These are phyloP conservation scores for Penicillium waksmanii DNA, from an alignment of 495 filamentous ascomycete species.

Conservation along the genomic window DNA sequence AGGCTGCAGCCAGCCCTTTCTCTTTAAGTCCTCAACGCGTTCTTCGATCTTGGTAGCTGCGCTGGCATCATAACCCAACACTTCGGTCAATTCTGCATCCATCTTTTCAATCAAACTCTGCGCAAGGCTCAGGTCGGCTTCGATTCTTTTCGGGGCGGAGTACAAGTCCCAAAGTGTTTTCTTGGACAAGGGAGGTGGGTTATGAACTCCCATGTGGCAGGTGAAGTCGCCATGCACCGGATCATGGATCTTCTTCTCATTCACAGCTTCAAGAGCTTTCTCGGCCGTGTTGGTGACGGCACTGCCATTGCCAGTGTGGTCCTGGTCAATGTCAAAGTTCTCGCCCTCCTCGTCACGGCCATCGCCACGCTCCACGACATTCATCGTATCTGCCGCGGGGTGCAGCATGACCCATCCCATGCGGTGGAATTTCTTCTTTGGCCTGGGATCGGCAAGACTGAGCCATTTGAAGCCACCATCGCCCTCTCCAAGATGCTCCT, in stretches of 20 bases:
- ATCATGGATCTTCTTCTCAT: conserved; percentile 95
- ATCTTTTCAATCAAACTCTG: conserved; percentile 74
- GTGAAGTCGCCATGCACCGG: conserved; percentile 91
- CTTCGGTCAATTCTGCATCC: conserved; percentile 77
- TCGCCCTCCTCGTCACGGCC: conserved; percentile 66
- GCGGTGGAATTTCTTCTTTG: conserved; percentile 92
- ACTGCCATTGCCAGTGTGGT: conserved; percentile 31
- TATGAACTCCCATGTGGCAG: conserved; percentile 95
- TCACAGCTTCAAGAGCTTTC: conserved; percentile 87
- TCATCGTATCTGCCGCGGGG: conserved; percentile 64
- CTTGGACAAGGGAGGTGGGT: conserved; percentile 83
- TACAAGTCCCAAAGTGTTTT: conserved; percentile 98
- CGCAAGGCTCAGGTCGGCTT: conserved; percentile 80
- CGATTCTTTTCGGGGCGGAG: conserved; percentile 84
- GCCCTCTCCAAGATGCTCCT: conserved; percentile 83
- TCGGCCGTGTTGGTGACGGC: conserved; percentile 61
- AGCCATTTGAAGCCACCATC: conserved; percentile 90
- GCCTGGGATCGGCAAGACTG: conserved; percentile 94
- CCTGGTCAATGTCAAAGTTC: conserved; percentile 47
- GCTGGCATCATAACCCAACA: conserved; percentile 68
- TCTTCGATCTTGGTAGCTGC: conserved; percentile 81
- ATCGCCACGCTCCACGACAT: conserved; percentile 59
- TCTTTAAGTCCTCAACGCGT: conserved; percentile 76
- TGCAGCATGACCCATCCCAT: conserved; percentile 99
- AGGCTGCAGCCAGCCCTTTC: conserved; percentile 73